phyloP scores from a whole-genome alignment of 306 rosid species.

The Medicago ruthenica region DNA sequence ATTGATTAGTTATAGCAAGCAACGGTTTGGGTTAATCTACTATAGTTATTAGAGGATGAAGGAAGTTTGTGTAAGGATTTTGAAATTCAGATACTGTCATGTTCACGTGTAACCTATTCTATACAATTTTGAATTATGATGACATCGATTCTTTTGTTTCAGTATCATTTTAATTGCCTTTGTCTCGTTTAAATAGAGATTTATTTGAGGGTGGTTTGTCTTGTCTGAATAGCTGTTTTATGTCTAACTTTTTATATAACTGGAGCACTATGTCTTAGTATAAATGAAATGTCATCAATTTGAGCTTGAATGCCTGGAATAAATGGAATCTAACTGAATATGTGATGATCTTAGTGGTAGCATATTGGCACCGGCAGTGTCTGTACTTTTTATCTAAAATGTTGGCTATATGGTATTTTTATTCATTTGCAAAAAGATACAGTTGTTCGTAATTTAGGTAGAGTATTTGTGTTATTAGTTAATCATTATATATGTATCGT shows the following conservation, averaged over 20 bases:
- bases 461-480: too few relatives aligned
- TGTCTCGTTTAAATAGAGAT: background rate
- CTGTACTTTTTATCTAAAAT: too few relatives aligned
- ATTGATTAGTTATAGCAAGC: slow-evolving; percentile 63
- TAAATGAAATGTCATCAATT: slow-evolving; percentile 34
- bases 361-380: too few relatives aligned
- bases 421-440: too few relatives aligned
- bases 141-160: slow-evolving; percentile 59
- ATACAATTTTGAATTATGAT: slow-evolving; percentile 80
- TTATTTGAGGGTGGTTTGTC: slow-evolving; percentile 20
- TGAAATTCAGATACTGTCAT: slow-evolving; percentile 57
- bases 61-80: slow-evolving; percentile 63
- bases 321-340: too few relatives aligned
- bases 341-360: too few relatives aligned
- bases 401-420: too few relatives aligned
- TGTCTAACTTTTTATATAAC: background rate
- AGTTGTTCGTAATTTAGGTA: background rate
- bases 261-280: background rate
- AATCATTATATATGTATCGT: too few relatives aligned
- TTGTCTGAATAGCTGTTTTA: slow-evolving; percentile 6
- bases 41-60: slow-evolving; percentile 47
- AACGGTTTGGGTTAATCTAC: slow-evolving; percentile 39
- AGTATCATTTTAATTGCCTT: slow-evolving; percentile 51
- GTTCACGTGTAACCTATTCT: slow-evolving; percentile 69
- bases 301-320: slow-evolving; percentile 15